Evolutionary conservation across 805 yeast species (phyloP), one percentile per base, ranked within the genome.

Genomic region (Allodekkera sacchari): DNA sequence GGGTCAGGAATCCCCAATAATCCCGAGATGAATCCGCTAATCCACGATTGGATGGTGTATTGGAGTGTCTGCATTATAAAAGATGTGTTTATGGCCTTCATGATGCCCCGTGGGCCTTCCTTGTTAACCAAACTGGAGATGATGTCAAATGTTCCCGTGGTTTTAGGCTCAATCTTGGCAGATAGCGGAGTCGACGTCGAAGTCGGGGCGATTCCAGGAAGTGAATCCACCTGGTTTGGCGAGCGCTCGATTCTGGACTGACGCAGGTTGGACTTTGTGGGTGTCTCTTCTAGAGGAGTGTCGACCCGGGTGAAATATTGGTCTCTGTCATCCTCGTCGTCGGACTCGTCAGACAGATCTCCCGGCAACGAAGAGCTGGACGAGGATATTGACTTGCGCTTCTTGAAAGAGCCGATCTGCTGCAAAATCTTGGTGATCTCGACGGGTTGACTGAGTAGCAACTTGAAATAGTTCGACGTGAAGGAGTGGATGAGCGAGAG

Each of bases 1-100:
- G 96, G 96, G 51, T 88, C 96, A 0, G 96, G 95, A 19, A 85
- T 73, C 13, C 82, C 79, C 32, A 83, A 54, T 28, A 83, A 59
- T 2, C 96, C 92, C 4, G 95, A 77, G 6, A 87, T 51, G 40
- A 88, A 73, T 4, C 96, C 96, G 0, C 94, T 81, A 29, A 87
- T 65, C 96, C 97, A 88, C 1, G 95, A 84, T 48, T 83, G 89
- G 28, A 87, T 59, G 0, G 95, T 81, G 30, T 76, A 73, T 2
- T 79, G 72, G 13, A 85, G 61, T 0, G 94, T 81, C 33, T 71
- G 79, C 50, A 81, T 69, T 13, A 92, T 64, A 47, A 87, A 89
- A 0, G 94, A 68, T 3, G 95, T 80, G 50, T 83, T 80, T 25
- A 77, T 68, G 8, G 87, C 84, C 47, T 83, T 67, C 64, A 83